phyloP scores from a whole-genome alignment of 805 yeast genomes.

The Blastobotrys muscicola region DNA sequence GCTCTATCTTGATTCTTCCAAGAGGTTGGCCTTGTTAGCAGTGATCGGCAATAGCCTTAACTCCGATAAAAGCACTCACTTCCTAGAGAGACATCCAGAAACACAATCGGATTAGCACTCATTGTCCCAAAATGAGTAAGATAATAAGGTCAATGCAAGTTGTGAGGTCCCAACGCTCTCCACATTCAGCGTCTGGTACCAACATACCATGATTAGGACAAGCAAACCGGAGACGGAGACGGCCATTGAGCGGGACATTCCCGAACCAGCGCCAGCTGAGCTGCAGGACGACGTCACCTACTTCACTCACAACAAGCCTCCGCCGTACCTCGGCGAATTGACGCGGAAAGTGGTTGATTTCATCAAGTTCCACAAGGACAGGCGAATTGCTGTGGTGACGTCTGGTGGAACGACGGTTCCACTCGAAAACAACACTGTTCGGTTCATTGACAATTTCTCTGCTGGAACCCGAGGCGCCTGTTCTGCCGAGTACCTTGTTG shows the following conservation, averaged over 20 bases:
- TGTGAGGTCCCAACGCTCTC: not conserved
- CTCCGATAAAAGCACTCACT: not conserved
- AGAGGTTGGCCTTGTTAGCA: conserved; percentile 19
- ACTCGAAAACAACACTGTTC: conserved; percentile 87
- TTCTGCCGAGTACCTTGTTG: conserved; percentile 83
- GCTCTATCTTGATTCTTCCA: conserved; percentile 39
- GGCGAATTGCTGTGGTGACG: conserved; percentile 71
- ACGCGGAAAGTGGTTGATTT: conserved; percentile 50
- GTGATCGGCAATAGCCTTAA: not conserved
- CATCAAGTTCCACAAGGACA: conserved; percentile 43
- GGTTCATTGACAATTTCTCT: conserved; percentile 92
- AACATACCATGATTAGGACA: not conserved
- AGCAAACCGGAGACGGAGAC: conserved; percentile 46
- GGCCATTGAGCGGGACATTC: conserved; percentile 73
- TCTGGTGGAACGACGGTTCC: conserved; percentile 99
- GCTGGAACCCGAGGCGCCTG: conserved; percentile 98
- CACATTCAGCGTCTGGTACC: not conserved
- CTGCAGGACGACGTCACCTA: conserved; percentile 63
- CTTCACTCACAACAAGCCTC: conserved; percentile 64
- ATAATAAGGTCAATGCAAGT: too few relatives aligned
- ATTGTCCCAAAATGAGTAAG: conserved; percentile 5
- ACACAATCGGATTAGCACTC: conserved; percentile 29
- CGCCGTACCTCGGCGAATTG: conserved; percentile 59
- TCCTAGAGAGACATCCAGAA: conserved; percentile 32
- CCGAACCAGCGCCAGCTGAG: conserved; percentile 69